Percentiles rank a stretch among this genome's conserved stretches.
These are phyloP conservation scores for Fusarium tricinctum DNA, from an alignment of 2,329 filamentous ascomycete species.

Conservation along the genomic window DNA sequence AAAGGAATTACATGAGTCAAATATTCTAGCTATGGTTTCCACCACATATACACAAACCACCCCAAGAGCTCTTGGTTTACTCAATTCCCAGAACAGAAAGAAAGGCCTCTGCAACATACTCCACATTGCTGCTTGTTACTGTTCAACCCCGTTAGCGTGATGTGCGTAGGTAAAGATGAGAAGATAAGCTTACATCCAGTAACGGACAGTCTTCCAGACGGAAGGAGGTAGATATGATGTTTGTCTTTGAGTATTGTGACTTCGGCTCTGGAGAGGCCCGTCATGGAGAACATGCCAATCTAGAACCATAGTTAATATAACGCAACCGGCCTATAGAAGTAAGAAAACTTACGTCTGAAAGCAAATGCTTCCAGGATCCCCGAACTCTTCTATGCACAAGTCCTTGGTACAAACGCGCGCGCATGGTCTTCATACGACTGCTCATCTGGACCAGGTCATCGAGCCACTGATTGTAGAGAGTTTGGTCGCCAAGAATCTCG, in stretches of 20 bases:
- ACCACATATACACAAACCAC: too few species aligned
- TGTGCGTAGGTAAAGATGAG: background rate
- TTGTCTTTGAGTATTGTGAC: background rate
- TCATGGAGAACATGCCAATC: conserved; percentile 5
- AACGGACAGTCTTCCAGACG: background rate
- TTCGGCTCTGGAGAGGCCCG: background rate
- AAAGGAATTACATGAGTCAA: too few species aligned
- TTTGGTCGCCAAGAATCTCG: background rate
- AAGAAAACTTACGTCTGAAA: background rate
- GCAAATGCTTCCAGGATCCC: background rate
- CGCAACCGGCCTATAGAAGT: rapidly evolving
- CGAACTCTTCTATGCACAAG: background rate
- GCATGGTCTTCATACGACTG: background rate
- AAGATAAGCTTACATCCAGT: background rate
- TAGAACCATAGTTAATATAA: background rate
- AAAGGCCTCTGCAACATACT: background rate
- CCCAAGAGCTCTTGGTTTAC: background rate
- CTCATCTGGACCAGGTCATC: background rate
- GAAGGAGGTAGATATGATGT: background rate
- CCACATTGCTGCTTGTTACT: background rate
- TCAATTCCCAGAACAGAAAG: background rate
- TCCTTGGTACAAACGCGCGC: background rate
- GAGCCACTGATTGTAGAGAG: background rate
- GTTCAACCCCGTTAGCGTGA: background rate
- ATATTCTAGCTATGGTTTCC: too few species aligned